Conservation (phyloP, 2,329 filamentous ascomycete species). For the Macroventuria anomochaeta region DNA sequence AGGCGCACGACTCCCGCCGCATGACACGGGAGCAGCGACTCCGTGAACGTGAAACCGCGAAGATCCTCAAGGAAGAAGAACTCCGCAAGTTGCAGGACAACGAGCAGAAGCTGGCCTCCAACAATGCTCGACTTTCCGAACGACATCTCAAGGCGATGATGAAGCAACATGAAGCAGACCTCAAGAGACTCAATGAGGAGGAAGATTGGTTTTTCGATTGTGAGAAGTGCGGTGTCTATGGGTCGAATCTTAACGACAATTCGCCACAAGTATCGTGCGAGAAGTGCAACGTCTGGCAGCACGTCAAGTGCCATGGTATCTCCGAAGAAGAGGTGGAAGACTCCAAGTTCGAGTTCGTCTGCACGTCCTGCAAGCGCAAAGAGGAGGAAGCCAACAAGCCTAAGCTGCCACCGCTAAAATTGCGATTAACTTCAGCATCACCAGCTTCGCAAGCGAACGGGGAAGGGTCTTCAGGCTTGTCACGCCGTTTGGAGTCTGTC, state of each 20-base stretch:
- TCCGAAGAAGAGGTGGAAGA: slow-evolving; percentile 76
- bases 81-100: slow-evolving; percentile 79
- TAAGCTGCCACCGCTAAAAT: slow-evolving; percentile 67
- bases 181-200: slow-evolving; percentile 71
- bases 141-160: slow-evolving; percentile 83
- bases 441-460: slow-evolving; percentile 44
- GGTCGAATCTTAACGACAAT: slow-evolving; percentile 88
- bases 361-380: slow-evolving; percentile 75
- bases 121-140: slow-evolving; percentile 69
- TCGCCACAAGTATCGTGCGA: slow-evolving; percentile 94
- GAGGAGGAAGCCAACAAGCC: slow-evolving; percentile 67
- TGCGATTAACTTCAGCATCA: slow-evolving; percentile 61
- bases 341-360: slow-evolving; percentile 83
- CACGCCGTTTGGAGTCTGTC: slow-evolving; percentile 28
- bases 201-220: slow-evolving; percentile 97
- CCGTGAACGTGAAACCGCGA: slow-evolving; percentile 83
- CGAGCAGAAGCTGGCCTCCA: slow-evolving; percentile 62
- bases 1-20: slow-evolving; percentile 79
- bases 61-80: slow-evolving; percentile 83
- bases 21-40: slow-evolving; percentile 85
- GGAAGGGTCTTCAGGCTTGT: slow-evolving; percentile 10
- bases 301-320: slow-evolving; percentile 89
- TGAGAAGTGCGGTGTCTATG: slow-evolving; percentile 82
- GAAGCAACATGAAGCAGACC: slow-evolving; percentile 76
- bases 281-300: slow-evolving; percentile 93